Base-by-base conservation (phyloP, 1,284 basidiomycete genomes). In the Pholiota adiposa region DNA sequence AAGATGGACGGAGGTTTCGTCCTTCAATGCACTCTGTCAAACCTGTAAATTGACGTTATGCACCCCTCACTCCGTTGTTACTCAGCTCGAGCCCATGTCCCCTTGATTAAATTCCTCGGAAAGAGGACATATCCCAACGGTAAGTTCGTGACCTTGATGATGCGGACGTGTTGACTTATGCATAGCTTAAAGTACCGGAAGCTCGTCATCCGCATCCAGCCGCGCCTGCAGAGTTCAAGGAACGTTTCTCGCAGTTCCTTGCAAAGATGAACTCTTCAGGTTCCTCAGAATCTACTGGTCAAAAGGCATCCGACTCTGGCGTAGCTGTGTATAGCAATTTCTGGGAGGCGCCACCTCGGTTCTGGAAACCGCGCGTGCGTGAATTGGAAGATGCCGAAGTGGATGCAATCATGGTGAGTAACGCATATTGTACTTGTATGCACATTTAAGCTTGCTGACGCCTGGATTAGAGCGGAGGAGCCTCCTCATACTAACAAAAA, bases 81-180 rank as follows among this genome's bases (percentile, higher is more conserved):
- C 56, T 75, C 79, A 46, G 69, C 72, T 23, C 64, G 78, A 67
- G 64, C 70, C 58, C 75, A 81, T 70, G 66, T 85, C 76, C 93
- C 93, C 27, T 86, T 93, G 72, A 95, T 95, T 62, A 84, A 82
- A 68, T 95, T 95, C 73, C 55, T 94, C 18, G 93, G 93, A 54
- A 90, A 85, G 76, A 83, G 91, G 25, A 72, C 77, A 48, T 87
- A 83, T 25, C 74, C 80, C 49, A 76, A 29, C 43, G 49, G 87
- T 90, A 63, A 68, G 84, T 64, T 5, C 18, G 48, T 34, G 8
- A 51, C 31, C 18, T 23, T 23, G 31, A 14, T 41, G 5, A 4
- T 4, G 14, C 33, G 11, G 25, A 6, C 11, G 4, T 29, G 27
- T 25, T 9, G 9, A 51, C 31, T 41, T 9, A 51, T 21, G n/a